Conservation (phyloP, 2,329 filamentous ascomycete genomes). For the Ophiocordyceps camponoti-leonardi region DNA sequence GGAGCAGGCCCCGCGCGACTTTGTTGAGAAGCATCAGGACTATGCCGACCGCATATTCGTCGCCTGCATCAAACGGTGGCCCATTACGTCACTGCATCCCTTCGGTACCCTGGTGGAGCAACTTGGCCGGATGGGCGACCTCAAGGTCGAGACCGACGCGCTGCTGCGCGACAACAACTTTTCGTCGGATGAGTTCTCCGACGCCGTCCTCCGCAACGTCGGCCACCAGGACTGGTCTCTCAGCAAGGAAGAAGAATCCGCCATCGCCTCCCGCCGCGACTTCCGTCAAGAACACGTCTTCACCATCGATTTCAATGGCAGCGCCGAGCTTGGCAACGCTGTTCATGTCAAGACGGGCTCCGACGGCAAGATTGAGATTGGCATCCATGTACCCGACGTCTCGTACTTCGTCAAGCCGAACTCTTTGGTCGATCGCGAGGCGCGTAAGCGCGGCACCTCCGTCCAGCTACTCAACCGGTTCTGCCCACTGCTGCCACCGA, state of each 20-base stretch:
- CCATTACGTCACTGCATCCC: slow-evolving; percentile 96
- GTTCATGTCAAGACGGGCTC: slow-evolving; percentile 74
- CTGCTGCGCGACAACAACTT: slow-evolving; percentile 98
- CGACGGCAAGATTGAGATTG: slow-evolving; percentile 82
- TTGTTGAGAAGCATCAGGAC: slow-evolving; percentile 95
- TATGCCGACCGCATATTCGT: slow-evolving; percentile 98
- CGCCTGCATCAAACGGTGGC: slow-evolving; percentile 98
- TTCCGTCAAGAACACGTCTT: slow-evolving; percentile 81
- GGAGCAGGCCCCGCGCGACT: slow-evolving; percentile 91
- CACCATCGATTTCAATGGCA: slow-evolving; percentile 80
- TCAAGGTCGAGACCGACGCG: slow-evolving; percentile 95
- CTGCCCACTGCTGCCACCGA: slow-evolving; percentile 75
- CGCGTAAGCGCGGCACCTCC: slow-evolving; percentile 91
- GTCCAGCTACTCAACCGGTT: slow-evolving; percentile 85
- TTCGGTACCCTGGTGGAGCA: slow-evolving; percentile 96
- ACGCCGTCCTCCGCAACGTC: slow-evolving; percentile 85
- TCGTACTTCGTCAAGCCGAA: slow-evolving; percentile 94
- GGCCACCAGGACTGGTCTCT: slow-evolving; percentile 85
- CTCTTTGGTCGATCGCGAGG: slow-evolving; percentile 89
- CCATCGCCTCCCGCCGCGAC: slow-evolving; percentile 62
- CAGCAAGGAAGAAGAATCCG: slow-evolving; percentile 62
- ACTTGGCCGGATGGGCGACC: slow-evolving; percentile 89
- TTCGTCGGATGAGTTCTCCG: slow-evolving; percentile 89
- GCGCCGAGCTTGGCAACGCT: slow-evolving; percentile 78
- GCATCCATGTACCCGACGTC: slow-evolving; percentile 87